Evolutionary conservation across 345 rosid species (phyloP), one percentile per base, ranked within the genome.

Genomic region (Cardamine chenopodiifolia): DNA sequence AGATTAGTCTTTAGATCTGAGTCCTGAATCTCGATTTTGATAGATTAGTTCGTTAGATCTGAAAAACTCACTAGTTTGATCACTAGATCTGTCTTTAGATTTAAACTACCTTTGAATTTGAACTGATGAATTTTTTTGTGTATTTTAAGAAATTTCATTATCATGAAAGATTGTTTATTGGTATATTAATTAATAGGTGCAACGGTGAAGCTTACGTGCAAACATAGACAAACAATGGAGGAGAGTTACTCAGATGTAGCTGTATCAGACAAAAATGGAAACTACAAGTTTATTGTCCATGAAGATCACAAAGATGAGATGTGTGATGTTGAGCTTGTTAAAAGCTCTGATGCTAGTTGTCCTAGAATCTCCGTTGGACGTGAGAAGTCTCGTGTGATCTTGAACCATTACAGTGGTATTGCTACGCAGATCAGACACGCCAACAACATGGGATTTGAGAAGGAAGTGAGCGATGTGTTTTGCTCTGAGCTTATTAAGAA

Each of bases 301-400:
- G 90, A 90, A 45, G 98, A 95, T 66, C 98, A 90, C 32, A 62
- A 62, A 63, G 94, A 88, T 59, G 80, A 90, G 79, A 17, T 80
- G 26, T 96, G 99, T 5, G 97, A 96, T 66, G 86, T 85, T 13
- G 2, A 72, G 71, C 86, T 92, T 11, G 73, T 92, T 15, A 82
- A 85, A 78, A 90, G 97, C 81, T 75, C 94, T 1, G 85, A 52
- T 54, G 3, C 15, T 3, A 71, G 72, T 52, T 96, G 97, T 79
- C 29, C 35, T 4, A 70, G 56, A 9, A 65, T 78, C 29, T 65
- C 94, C 1, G 15, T 73, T 0, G 98, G 99, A 1, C 94, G 99
- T 1, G 98, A 92, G 3, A 81, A 84, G 3, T 84, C 98, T 23
- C 97, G 96, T 5, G 94, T 92, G 48, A 79, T 92, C 80, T 79